Evolutionary conservation across 2,329 filamentous ascomycete genomes (phyloP).

Genomic region (Fusarium heterosporum): DNA sequence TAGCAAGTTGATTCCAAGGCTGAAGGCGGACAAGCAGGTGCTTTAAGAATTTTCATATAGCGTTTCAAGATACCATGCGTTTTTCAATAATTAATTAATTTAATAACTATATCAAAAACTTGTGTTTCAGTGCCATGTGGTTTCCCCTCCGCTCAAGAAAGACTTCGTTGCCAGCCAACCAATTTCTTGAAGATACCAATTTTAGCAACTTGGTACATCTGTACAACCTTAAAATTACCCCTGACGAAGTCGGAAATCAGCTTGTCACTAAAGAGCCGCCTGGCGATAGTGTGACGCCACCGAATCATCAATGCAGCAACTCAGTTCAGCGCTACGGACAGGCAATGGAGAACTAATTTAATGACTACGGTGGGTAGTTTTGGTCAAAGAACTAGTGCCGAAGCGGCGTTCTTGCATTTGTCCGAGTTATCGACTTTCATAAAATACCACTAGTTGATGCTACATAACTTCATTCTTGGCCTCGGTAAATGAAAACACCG

Average conservation of each 20-base stretch:
- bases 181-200: neutral
- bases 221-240: neutral
- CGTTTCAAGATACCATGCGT: constrained; percentile 18
- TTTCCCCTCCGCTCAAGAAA: too few relatives aligned
- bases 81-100: constrained; percentile 4
- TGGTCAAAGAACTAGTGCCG: neutral
- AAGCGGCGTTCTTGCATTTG: neutral
- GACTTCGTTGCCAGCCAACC: too few relatives aligned
- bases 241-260: neutral
- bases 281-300: neutral
- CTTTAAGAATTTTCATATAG: constrained; percentile 13
- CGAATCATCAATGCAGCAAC: neutral
- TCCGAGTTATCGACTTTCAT: neutral
- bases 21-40: constrained; percentile 32
- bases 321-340: too few relatives aligned
- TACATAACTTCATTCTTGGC: neutral
- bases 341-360: neutral
- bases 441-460: neutral
- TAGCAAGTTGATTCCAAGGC: constrained; percentile 19
- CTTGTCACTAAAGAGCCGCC: neutral
- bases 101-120: neutral
- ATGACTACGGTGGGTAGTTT: neutral
- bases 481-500: too few relatives aligned
- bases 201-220: neutral
- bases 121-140: neutral